Evolutionary conservation across 208 protist species (phyloP).

Genomic region (Trypanosoma melophagium): DNA sequence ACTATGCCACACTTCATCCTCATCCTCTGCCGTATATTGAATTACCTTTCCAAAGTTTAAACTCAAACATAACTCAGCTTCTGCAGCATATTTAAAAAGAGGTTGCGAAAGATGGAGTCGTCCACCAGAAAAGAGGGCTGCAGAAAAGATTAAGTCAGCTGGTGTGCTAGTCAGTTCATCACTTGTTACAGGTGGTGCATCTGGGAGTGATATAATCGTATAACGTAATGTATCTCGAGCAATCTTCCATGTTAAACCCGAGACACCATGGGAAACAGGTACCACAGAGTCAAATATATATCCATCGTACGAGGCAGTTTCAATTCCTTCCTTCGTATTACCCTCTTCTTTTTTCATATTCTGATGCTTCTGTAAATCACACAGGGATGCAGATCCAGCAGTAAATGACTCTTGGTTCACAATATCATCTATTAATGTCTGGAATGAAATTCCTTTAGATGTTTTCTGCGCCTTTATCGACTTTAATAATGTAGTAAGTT

Average conservation of each 20-base stretch:
- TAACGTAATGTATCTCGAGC: constrained; percentile 2
- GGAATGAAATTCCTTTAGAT: constrained; percentile 1
- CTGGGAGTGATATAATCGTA: neutral
- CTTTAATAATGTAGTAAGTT: constrained; percentile 8
- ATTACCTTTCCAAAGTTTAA: constrained; percentile 20
- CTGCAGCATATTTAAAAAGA: constrained; percentile 11
- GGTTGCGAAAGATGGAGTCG: constrained; percentile 22
- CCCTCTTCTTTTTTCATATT: neutral
- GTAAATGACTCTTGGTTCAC: neutral
- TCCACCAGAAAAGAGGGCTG: constrained; percentile 1
- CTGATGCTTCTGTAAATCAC: neutral
- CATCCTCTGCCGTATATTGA: constrained; percentile 1
- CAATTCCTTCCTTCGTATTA: neutral
- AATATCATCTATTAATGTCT: constrained; percentile 3
- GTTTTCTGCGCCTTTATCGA: constrained; percentile 7
- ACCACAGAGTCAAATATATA: constrained; percentile 26
- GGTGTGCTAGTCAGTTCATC: neutral
- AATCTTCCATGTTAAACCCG: constrained; percentile 12
- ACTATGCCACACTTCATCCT: neutral
- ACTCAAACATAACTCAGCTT: constrained; percentile 13
- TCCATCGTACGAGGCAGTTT: neutral
- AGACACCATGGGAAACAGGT: neutral
- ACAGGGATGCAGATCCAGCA: neutral
- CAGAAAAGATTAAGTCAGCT: constrained; percentile 7
- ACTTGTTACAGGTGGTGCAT: neutral